Conservation (phyloP, 108 stramenopile genomes). For the Cylindrotheca fusiformis region DNA sequence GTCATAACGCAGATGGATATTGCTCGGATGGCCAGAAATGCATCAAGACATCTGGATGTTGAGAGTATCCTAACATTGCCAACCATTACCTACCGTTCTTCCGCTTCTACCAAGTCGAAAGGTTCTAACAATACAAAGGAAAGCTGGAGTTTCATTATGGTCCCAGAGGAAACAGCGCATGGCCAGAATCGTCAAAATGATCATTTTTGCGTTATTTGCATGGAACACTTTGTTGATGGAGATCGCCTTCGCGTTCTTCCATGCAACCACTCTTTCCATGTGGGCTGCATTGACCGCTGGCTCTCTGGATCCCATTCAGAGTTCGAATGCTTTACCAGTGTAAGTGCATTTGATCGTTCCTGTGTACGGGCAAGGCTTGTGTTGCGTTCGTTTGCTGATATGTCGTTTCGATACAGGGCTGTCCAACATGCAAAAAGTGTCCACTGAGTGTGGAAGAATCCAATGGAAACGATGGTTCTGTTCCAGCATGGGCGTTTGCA, state of each 20-base stretch:
- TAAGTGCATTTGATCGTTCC: too few relatives aligned
- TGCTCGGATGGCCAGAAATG: conserved; percentile 67
- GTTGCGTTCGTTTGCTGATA: too few relatives aligned
- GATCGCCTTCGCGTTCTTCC: conserved; percentile 81
- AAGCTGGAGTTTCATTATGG: conserved; percentile 33
- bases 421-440: conserved; percentile 72
- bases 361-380: too few relatives aligned
- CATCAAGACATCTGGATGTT: conserved; percentile 65
- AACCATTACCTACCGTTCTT: conserved; percentile 49
- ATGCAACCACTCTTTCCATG: conserved; percentile 83
- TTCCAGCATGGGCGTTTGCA: conserved; percentile 77
- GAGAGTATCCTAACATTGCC: conserved; percentile 59
- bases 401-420: too few relatives aligned
- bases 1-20: conserved; percentile 80
- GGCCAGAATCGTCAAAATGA: too few relatives aligned
- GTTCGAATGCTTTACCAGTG: conserved; percentile 53
- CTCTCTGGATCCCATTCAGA: conserved; percentile 46
- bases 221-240: conserved; percentile 67
- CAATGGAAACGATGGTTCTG: conserved; percentile 34
- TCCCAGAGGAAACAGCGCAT: conserved; percentile 17
- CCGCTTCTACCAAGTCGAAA: background rate
- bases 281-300: conserved; percentile 81
- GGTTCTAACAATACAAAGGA: conserved; percentile 12
- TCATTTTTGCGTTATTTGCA: conserved; percentile 70
- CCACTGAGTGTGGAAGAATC: too few relatives aligned